Conservation (phyloP, 1,284 basidiomycete genomes). For the Moesziomyces sp. region DNA sequence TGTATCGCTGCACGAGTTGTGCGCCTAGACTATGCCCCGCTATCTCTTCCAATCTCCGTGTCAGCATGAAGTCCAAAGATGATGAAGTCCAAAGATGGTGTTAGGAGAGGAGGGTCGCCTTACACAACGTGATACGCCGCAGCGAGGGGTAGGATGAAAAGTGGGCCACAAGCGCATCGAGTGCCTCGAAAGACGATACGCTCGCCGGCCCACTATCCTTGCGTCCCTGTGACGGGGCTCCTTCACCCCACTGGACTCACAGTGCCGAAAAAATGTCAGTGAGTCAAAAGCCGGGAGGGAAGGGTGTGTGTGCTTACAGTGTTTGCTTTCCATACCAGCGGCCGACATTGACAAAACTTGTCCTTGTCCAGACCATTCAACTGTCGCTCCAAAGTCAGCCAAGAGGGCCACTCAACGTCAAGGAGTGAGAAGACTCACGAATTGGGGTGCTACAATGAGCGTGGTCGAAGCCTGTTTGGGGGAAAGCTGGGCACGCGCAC, state of each 20-base stretch:
- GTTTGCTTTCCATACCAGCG: slow-evolving; percentile 47
- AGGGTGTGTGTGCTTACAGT: slow-evolving; percentile 16
- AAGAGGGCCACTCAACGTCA: too few species aligned
- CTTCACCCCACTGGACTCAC: slow-evolving; percentile 45
- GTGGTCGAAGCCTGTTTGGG: neutral
- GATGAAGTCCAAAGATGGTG: neutral
- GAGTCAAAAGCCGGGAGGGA: neutral
- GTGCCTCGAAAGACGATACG: slow-evolving; percentile 43
- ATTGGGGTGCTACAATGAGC: slow-evolving; percentile 19
- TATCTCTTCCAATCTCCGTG: neutral
- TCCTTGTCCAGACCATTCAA: slow-evolving; percentile 47
- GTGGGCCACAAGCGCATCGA: slow-evolving; percentile 30
- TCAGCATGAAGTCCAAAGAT: neutral
- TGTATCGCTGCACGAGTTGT: slow-evolving; percentile 43
- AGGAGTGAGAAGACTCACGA: slow-evolving; percentile 9
- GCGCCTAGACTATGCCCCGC: slow-evolving; percentile 50
- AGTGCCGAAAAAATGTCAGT: too few species aligned
- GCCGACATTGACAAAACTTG: neutral
- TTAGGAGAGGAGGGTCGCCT: neutral
- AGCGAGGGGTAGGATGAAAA: slow-evolving; percentile 15
- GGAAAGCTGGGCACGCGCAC: slow-evolving; percentile 5
- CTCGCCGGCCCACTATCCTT: neutral
- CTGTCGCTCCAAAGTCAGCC: slow-evolving; percentile 6
- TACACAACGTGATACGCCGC: slow-evolving; percentile 34
- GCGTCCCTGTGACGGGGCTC: slow-evolving; percentile 3